Conservation (phyloP, 768 basidiomycete genomes). For the Mycena alexandri region DNA sequence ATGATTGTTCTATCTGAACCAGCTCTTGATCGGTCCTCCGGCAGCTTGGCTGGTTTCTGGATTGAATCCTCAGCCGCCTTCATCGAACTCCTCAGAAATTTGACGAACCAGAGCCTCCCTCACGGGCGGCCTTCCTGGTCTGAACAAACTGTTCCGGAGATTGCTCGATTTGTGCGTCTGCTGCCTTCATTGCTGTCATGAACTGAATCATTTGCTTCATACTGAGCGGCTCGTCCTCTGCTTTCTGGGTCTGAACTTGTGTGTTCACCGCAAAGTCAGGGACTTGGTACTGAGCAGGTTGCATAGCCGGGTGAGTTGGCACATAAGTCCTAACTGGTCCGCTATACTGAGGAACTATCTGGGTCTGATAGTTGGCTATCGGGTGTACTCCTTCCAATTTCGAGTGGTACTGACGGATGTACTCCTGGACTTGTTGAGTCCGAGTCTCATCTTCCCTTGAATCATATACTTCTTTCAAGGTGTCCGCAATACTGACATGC, state of each 20-base stretch:
- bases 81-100: conserved; percentile 11
- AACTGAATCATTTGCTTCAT: neutral
- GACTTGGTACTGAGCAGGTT: neutral
- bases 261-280: neutral
- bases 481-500: neutral
- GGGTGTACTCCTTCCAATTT: too few species aligned
- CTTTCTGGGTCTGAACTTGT: too few species aligned
- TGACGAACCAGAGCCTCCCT: neutral
- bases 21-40: conserved; percentile 6
- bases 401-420: too few species aligned
- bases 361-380: neutral
- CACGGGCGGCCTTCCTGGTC: neutral
- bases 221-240: too few species aligned
- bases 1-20: neutral
- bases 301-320: neutral
- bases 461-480: neutral
- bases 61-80: neutral
- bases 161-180: too few species aligned
- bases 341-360: neutral
- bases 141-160: neutral
- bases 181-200: neutral
- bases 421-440: neutral
- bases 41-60: neutral
- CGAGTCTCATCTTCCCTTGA: neutral
- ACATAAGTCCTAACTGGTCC: too few species aligned